Percentiles rank a stretch among this genome's conserved stretches.
Evolutionary conservation across 164 flowering plant species (phyloP).

Genomic region (Vitis riparia): DNA sequence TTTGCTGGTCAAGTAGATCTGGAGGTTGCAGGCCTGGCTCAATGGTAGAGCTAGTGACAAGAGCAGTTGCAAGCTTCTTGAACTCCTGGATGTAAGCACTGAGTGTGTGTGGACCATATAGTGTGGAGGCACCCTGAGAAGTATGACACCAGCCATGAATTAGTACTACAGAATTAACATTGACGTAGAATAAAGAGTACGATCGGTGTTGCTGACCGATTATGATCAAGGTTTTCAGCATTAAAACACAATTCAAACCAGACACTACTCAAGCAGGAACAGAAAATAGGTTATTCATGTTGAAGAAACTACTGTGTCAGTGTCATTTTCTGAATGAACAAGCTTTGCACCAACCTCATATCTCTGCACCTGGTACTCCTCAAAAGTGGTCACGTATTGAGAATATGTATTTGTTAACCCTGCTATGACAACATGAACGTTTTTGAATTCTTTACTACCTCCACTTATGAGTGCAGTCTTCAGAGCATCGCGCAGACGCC

Average conservation of each 20-base stretch:
- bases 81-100: conserved; percentile 95
- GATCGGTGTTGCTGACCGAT: too few species aligned
- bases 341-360: conserved; percentile 69
- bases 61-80: conserved; percentile 75
- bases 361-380: conserved; percentile 91
- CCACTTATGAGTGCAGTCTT: conserved; percentile 53
- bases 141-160: neutral
- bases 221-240: too few species aligned
- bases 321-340: neutral
- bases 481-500: conserved; percentile 97
- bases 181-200: too few species aligned
- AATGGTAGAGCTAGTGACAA: conserved; percentile 44
- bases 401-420: conserved; percentile 93
- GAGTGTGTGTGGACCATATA: conserved; percentile 91
- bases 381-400: conserved; percentile 90
- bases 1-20: conserved; percentile 78
- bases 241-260: too few species aligned
- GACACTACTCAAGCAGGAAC: too few species aligned
- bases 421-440: conserved; percentile 84
- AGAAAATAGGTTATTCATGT: too few species aligned
- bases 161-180: neutral
- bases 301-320: too few species aligned
- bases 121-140: conserved; percentile 88
- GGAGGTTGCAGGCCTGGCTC: conserved; percentile 81
- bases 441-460: conserved; percentile 39